Percentiles rank a stretch among this genome's conserved stretches.
phyloP scores from a whole-genome alignment of 495 filamentous ascomycete genomes.

The Tuber magnatum region DNA sequence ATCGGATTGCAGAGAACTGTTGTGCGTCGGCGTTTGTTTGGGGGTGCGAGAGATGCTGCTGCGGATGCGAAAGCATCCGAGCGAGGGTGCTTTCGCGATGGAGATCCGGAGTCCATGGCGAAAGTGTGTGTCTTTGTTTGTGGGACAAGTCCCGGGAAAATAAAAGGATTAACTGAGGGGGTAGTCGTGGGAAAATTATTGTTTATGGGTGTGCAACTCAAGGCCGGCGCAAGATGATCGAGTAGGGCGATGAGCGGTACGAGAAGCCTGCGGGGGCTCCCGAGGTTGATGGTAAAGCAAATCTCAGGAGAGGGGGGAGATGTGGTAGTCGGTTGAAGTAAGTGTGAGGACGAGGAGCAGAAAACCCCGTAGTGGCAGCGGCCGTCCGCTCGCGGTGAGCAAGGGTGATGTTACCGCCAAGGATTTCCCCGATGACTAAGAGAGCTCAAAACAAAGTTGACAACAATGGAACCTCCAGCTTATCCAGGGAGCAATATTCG shows the following conservation, averaged over 20 bases:
- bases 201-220: neutral
- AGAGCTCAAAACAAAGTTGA: neutral
- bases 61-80: slow-evolving; percentile 11
- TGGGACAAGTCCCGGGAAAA: neutral
- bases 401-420: slow-evolving; percentile 1
- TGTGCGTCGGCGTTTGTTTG: slow-evolving; percentile 12
- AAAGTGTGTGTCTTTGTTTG: slow-evolving; percentile 2
- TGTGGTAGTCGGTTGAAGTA: slow-evolving; percentile 20
- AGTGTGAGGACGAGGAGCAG: neutral
- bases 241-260: neutral
- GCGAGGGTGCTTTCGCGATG: slow-evolving; percentile 10
- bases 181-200: neutral
- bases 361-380: neutral
- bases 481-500: neutral
- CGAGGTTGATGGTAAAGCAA: neutral
- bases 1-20: slow-evolving; percentile 5
- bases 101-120: slow-evolving; percentile 8
- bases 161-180: neutral
- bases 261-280: neutral
- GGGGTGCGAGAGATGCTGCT: slow-evolving; percentile 1
- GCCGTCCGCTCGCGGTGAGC: neutral
- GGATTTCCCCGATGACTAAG: neutral
- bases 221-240: neutral
- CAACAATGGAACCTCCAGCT: neutral
- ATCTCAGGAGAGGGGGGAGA: slow-evolving; percentile 9